Percentiles rank a stretch among this genome's conserved stretches.
Conservation (phyloP, 345 rosid genomes). For the Populus ilicifolia region DNA sequence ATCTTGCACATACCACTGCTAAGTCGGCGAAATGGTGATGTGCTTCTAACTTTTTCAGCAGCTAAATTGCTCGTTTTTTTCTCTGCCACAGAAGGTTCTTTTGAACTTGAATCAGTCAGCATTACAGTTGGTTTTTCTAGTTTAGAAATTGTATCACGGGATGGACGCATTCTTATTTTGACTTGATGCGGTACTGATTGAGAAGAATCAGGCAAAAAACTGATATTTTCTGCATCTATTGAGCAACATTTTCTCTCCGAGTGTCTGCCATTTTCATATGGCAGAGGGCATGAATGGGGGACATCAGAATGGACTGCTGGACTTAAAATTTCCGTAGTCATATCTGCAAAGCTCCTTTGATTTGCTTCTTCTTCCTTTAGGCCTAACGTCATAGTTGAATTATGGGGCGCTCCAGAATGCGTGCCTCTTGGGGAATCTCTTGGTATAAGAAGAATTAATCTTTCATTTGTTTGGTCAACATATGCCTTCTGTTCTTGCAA, state of each 20-base stretch:
- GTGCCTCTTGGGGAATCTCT: constrained; percentile 35
- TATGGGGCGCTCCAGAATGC: constrained; percentile 28
- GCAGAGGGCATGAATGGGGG: constrained; percentile 43
- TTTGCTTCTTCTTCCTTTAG: constrained; percentile 32
- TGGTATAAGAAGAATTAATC: constrained; percentile 47
- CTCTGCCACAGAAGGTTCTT: constrained; percentile 25
- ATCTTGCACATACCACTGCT: constrained; percentile 53
- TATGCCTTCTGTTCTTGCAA: constrained; percentile 21
- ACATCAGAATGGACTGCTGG: constrained; percentile 23
- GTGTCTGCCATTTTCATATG: constrained; percentile 34
- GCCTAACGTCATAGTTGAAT: constrained; percentile 19
- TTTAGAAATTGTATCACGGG: constrained; percentile 29
- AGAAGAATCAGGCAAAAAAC: constrained; percentile 33
- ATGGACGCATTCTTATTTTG: constrained; percentile 28
- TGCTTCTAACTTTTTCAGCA: constrained; percentile 59
- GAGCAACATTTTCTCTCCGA: constrained; percentile 29
- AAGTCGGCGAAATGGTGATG: constrained; percentile 70
- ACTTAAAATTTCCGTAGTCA: constrained; percentile 24
- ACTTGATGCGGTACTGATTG: constrained; percentile 29
- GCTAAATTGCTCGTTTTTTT: constrained; percentile 30
- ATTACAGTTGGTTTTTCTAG: constrained; percentile 22
- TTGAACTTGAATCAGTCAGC: constrained; percentile 1
- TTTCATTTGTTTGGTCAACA: constrained; percentile 27
- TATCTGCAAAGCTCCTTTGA: constrained; percentile 38
- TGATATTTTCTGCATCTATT: constrained; percentile 21